Base-by-base conservation (phyloP, 1,284 basidiomycete genomes). In the Rhodotorula sp. region DNA sequence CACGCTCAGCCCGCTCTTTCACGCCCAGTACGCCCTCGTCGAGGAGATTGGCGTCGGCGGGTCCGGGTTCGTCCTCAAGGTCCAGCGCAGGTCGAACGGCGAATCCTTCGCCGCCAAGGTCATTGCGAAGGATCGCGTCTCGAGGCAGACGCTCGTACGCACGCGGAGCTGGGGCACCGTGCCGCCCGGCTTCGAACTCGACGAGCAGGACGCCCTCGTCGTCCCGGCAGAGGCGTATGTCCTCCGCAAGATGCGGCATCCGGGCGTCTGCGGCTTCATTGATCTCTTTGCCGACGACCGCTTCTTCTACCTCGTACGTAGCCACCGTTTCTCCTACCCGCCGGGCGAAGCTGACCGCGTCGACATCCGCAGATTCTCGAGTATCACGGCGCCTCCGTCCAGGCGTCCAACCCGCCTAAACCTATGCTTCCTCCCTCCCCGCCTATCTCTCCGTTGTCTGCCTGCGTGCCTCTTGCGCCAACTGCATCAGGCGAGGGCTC, bases 51-150 rank as follows among this genome's bases (percentile, higher is more conserved):
- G 93, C 63, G 88, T 88, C 21, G 93, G 93, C 53, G 93, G 93
- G 25, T 95, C 92, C 79, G 93, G 93, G 14, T 95, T 95, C 79
- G 93, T 95, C 23, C 78, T 82, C 61, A 74, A 78, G 21, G 80
- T 79, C 8, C 73, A 52, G 49, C 77, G 80, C 55, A 72, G 73
- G 13, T 4, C 21, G 7, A 80, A 81, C 65, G 73, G 73, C 10
- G 88, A 91, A 85, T 89, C 88, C 10, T 91, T 93, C 54, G 93
- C 93, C 0, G 90, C 94, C 81, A 96, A 97, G 82, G 93, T 96
- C 80, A 92, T 97, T 79, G 84, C 86, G 63, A 91, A 90, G 80
- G 88, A 45, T 23, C 59, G 68, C 4, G 23, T 70, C 10, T 25
- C 60, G 2, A 73, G 50, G 53, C 49, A 53, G 27, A 61, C 49